Conservation (phyloP, 1,139 yeast species). For the Protomyces gravidus region DNA sequence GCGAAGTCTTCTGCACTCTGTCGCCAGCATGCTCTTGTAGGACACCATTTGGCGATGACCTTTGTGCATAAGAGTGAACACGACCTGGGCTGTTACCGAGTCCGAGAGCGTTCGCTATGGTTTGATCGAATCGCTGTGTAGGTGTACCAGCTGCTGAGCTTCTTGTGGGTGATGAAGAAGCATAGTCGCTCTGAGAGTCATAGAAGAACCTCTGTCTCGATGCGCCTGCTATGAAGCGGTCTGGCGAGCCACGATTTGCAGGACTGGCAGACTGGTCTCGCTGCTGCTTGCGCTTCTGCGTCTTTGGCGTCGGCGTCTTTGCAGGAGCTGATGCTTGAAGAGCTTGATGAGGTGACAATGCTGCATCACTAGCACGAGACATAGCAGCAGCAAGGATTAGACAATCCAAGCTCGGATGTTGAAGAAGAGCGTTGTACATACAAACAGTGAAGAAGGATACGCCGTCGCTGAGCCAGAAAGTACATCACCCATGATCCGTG, state of each 20-base stretch:
- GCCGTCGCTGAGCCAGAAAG: neutral
- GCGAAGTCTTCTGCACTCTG: too few species aligned
- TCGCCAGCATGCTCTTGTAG: neutral
- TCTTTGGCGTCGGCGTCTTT: neutral
- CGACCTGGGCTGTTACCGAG: neutral
- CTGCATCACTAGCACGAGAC: neutral
- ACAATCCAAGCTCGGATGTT: too few species aligned
- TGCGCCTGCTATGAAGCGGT: constrained; percentile 14
- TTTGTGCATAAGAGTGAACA: neutral
- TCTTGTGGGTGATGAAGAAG: neutral
- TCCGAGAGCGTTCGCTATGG: neutral
- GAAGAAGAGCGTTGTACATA: too few species aligned
- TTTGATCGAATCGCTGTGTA: neutral
- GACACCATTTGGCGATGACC: neutral
- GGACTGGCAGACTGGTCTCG: neutral
- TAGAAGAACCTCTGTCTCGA: neutral
- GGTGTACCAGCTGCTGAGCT: neutral
- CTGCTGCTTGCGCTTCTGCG: neutral
- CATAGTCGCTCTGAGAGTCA: neutral
- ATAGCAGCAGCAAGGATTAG: too few species aligned
- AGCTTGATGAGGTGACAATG: neutral
- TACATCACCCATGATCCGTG: neutral
- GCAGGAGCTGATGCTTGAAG: neutral
- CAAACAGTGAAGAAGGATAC: too few species aligned
- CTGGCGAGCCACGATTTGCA: constrained; percentile 39